Evolutionary conservation across 306 rosid genomes (phyloP).

Genomic region (Hippophae tibetana): DNA sequence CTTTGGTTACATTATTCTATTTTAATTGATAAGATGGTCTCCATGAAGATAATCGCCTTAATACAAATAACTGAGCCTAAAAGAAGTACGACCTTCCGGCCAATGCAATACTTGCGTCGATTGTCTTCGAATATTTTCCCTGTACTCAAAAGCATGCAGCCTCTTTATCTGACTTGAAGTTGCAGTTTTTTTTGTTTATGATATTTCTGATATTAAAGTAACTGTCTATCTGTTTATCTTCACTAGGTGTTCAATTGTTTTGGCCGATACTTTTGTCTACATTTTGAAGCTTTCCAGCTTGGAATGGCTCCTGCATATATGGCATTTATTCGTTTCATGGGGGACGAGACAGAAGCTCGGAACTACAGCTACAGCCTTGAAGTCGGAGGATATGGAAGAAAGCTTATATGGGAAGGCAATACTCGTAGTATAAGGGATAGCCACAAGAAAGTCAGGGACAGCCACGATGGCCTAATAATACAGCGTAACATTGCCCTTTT

Average conservation of each 20-base stretch:
- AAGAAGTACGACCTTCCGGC: too few species aligned
- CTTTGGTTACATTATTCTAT: too few species aligned
- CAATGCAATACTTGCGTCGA: too few species aligned
- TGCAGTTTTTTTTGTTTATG: slow-evolving; percentile 2
- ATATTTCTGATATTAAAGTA: slow-evolving; percentile 12
- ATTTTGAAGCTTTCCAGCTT: slow-evolving; percentile 77
- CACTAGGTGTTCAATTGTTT: slow-evolving; percentile 67
- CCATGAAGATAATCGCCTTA: too few species aligned
- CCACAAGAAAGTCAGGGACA: slow-evolving; percentile 64
- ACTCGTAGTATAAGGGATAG: slow-evolving; percentile 67
- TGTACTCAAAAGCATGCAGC: too few species aligned
- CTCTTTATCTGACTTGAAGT: not conserved
- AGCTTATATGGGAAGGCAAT: slow-evolving; percentile 57
- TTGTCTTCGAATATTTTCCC: too few species aligned
- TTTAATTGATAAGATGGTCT: too few species aligned
- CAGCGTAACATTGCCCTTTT: slow-evolving; percentile 68
- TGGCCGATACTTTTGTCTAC: slow-evolving; percentile 71
- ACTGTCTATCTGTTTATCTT: slow-evolving; percentile 8
- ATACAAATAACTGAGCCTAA: too few species aligned
- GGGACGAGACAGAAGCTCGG: slow-evolving; percentile 53
- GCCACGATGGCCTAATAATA: slow-evolving; percentile 67
- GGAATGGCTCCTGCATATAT: slow-evolving; percentile 71
- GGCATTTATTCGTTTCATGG: slow-evolving; percentile 78
- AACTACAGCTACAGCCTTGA: slow-evolving; percentile 68
- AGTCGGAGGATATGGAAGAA: slow-evolving; percentile 68